A percentile compares a stretch with the other conserved stretches of the same genome.
Evolutionary conservation across 306 rosid species (phyloP).

Genomic region (Morella rubra): DNA sequence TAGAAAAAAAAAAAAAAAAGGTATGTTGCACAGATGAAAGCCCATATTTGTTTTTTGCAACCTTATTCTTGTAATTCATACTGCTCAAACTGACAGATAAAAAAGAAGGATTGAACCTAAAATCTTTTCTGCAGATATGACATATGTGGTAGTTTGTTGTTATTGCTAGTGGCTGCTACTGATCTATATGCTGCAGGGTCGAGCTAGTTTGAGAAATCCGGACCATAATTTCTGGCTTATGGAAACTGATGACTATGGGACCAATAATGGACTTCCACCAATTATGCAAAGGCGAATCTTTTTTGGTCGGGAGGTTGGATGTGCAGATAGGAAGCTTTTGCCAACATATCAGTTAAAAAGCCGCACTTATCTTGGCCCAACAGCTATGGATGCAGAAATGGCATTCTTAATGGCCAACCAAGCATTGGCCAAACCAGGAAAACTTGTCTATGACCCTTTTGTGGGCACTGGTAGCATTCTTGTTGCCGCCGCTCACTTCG

Average conservation of each 20-base stretch:
- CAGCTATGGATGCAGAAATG: conserved; percentile 99
- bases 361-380: conserved; percentile 94
- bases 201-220: conserved; percentile 74
- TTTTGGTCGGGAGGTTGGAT: conserved; percentile 93
- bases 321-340: conserved; percentile 80
- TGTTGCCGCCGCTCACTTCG: conserved; percentile 89
- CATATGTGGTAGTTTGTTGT: not conserved
- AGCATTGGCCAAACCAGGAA: conserved; percentile 73
- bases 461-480: conserved; percentile 98
- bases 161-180: conserved; percentile 15
- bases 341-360: conserved; percentile 96
- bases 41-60: not conserved
- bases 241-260: conserved; percentile 74
- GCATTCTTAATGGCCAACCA: conserved; percentile 98
- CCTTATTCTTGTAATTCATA: not conserved
- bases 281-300: conserved; percentile 63
- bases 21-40: not conserved
- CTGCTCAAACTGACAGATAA: not conserved
- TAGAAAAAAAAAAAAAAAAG: not conserved
- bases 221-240: conserved; percentile 88
- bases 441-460: conserved; percentile 87
- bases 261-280: conserved; percentile 91
- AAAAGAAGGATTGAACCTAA: too few relatives aligned
- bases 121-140: not conserved
- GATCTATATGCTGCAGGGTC: conserved; percentile 54